Base-by-base conservation (phyloP, 1,284 basidiomycete genomes). In the Coniferiporia weirii region DNA sequence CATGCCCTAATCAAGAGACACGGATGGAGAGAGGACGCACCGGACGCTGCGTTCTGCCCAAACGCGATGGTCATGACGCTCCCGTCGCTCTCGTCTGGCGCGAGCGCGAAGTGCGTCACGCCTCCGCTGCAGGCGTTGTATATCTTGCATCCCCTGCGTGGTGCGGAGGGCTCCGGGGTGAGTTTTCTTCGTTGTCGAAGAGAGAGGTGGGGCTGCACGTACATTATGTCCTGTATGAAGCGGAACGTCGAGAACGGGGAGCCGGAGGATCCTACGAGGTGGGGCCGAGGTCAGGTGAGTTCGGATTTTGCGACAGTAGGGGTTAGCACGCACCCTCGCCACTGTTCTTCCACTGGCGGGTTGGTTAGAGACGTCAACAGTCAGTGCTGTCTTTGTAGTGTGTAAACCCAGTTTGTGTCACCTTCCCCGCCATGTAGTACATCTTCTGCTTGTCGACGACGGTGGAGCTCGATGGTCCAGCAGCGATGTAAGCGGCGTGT, bases 361-460 rank as follows among this genome's bases (percentile, higher is more conserved):
- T 44, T 63, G 38, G 47, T 35, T 32, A 35, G 32, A 60, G 58
- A 61, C 50, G n/a, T 49, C 52, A 20, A 59, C 5, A 2, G 27
- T 27, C 27, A 27, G 27, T 5, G 27, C 27, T 5, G 27, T 27
- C 27, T 5, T 5, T 27, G 5, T 27, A 27, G 27, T 27, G 27
- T 27, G 27, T 27, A 27, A 27, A 27, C 27, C 5, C 27, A 27
- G 27, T 3, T 5, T 27, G 27, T 27, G 27, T 54, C 63, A 86
- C 87, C 76, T 90, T 91, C 22, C 89, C 90, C 46, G 90, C 84
- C 82, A 91, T 86, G 80, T 83, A 93, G 66, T 87, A 93, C 82
- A 92, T 89, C 19, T 81, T 79, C 68, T 91, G 88, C 47, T 81
- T 82, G 70, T 98, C 92, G 27, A 98, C 79, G 17, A 96, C 89